These are phyloP conservation scores for Ambrosia trifida DNA, from an alignment of 129 eudicot genomes.

Conservation along the genomic window DNA sequence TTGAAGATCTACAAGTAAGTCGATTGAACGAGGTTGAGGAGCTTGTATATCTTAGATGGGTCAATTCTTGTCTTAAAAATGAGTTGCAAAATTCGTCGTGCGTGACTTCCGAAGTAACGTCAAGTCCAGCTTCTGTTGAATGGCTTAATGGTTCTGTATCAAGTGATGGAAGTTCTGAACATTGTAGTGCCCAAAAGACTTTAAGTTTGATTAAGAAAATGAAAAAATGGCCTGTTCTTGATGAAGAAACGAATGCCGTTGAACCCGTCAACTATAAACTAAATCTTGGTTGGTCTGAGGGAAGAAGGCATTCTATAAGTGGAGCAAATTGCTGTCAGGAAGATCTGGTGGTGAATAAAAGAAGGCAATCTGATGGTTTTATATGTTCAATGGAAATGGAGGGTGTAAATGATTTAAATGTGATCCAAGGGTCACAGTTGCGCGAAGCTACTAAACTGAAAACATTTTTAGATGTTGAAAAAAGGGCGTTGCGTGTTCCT, in stretches of 20 bases:
- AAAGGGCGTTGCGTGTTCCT: conserved; percentile 74
- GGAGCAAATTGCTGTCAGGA: conserved; percentile 57
- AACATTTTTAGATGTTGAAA: conserved; percentile 64
- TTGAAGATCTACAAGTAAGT: conserved; percentile 84
- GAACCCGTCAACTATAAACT: conserved; percentile 35
- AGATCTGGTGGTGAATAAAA: conserved; percentile 48
- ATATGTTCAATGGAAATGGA: conserved; percentile 57
- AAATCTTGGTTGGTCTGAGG: conserved; percentile 47
- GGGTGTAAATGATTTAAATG: conserved; percentile 40
- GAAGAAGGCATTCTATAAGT: conserved; percentile 73
- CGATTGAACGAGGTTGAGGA: conserved; percentile 91
- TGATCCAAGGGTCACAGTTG: conserved; percentile 42
- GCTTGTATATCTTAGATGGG: conserved; percentile 86
- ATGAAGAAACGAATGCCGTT: conserved; percentile 53
- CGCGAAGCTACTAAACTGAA: conserved; percentile 50
- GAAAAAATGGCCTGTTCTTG: conserved; percentile 75
- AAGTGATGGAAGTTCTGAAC: conserved; percentile 51
- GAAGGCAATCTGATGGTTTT: conserved; percentile 83
- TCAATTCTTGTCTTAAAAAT: conserved; percentile 73
- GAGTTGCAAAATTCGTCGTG: conserved; percentile 54
- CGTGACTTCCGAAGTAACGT: conserved; percentile 35
- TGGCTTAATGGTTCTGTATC: conserved; percentile 39
- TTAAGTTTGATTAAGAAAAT: conserved; percentile 53
- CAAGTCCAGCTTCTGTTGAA: conserved; percentile 44
- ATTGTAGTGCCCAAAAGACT: conserved; percentile 45